phyloP scores from a whole-genome alignment of 768 basidiomycete species.

The Solioccasus polychromus region DNA sequence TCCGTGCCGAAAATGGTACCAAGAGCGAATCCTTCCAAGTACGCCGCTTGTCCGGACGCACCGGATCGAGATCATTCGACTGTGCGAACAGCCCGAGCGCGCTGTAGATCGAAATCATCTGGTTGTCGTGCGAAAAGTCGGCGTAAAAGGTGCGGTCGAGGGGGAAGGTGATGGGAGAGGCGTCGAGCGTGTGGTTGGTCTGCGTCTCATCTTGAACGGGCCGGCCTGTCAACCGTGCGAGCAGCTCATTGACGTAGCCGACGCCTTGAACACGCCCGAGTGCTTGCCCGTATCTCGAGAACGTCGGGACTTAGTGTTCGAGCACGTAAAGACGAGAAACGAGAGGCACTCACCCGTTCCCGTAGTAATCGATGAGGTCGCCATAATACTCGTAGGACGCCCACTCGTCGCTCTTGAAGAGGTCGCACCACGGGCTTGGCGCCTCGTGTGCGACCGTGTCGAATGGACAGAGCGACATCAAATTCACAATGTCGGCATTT shows the following conservation, averaged over 20 bases:
- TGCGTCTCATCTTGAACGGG: constrained; percentile 69
- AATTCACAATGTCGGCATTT: constrained; percentile 47
- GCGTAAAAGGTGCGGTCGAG: constrained; percentile 61
- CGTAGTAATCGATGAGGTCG: constrained; percentile 75
- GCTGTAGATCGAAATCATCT: constrained; percentile 75
- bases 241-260: constrained; percentile 86
- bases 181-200: constrained; percentile 72
- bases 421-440: constrained; percentile 60
- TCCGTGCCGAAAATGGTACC: constrained; percentile 71
- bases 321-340: too few relatives aligned
- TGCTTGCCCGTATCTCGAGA: constrained; percentile 66
- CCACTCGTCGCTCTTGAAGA: constrained; percentile 64
- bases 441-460: constrained; percentile 53
- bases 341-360: constrained; percentile 58
- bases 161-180: constrained; percentile 66
- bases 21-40: constrained; percentile 57
- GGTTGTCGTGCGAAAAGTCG: constrained; percentile 86
- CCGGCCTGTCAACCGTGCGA: constrained; percentile 68
- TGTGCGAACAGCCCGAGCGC: constrained; percentile 60
- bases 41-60: constrained; percentile 31
- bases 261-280: constrained; percentile 80
- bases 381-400: constrained; percentile 58
- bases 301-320: too few relatives aligned
- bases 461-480: constrained; percentile 75
- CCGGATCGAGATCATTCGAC: too few relatives aligned